These are phyloP conservation scores for Phytophthora multivora DNA, from an alignment of 352 stramenopile genomes.

Conservation along the genomic window DNA sequence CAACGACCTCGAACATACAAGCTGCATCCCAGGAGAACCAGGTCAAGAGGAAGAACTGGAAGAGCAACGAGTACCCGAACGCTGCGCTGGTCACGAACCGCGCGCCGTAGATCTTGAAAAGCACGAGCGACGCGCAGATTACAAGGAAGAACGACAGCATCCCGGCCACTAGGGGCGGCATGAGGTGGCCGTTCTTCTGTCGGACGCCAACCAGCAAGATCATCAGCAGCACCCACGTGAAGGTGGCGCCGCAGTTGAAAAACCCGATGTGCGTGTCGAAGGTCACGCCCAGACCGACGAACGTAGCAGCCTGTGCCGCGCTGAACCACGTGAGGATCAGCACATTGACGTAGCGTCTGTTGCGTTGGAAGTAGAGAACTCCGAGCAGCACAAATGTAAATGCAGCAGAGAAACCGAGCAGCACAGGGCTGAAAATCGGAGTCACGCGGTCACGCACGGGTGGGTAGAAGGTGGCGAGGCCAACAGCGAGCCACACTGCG, in stretches of 20 bases:
- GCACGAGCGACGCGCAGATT: slow-evolving; percentile 6
- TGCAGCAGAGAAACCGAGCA: slow-evolving; percentile 11
- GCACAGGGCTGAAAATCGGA: slow-evolving; percentile 13
- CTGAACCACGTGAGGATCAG: slow-evolving; percentile 44
- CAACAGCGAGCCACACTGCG: slow-evolving; percentile 28
- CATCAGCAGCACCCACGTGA: slow-evolving; percentile 38
- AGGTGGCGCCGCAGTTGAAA: slow-evolving; percentile 45
- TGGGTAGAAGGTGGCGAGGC: slow-evolving; percentile 26
- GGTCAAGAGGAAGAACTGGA: slow-evolving; percentile 43
- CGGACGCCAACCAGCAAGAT: slow-evolving; percentile 26
- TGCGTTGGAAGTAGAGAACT: slow-evolving; percentile 39
- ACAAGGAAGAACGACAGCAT: slow-evolving; percentile 26
- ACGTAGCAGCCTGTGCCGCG: slow-evolving; percentile 29
- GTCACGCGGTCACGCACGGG: slow-evolving; percentile 20
- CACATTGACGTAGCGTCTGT: slow-evolving; percentile 31
- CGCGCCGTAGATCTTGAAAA: slow-evolving; percentile 31
- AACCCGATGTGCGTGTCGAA: slow-evolving; percentile 45
- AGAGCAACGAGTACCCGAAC: slow-evolving; percentile 34
- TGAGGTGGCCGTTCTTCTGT: slow-evolving; percentile 21
- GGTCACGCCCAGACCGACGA: slow-evolving; percentile 32
- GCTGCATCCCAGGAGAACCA: slow-evolving; percentile 47
- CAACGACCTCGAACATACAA: slow-evolving; percentile 49
- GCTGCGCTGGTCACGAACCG: slow-evolving; percentile 29
- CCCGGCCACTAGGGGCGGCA: slow-evolving; percentile 26
- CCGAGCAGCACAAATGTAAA: slow-evolving; percentile 29